Evolutionary conservation across 2,329 filamentous ascomycete genomes (phyloP), one percentile per base, ranked within the genome.

Genomic region (Trichoderma atrobrunneum): DNA sequence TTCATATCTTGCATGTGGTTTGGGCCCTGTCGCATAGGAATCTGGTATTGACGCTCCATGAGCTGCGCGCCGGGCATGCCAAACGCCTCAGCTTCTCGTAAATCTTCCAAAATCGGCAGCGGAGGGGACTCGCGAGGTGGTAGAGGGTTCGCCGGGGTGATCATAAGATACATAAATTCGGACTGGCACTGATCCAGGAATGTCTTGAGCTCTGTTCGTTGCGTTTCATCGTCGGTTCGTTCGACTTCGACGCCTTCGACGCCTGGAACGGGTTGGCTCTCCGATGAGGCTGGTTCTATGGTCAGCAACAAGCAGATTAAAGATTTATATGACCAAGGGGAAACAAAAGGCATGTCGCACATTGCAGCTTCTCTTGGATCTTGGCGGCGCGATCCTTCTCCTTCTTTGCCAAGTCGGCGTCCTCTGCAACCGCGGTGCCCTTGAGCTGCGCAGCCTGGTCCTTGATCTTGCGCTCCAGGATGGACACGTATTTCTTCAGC

Each of bases 391-490:
- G 84, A 69, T 88, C 86, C 73, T 87, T 86, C 73, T 88, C 86
- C 73, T 87, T 86, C 73, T 87, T 86, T 16, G 82, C 79, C 80
- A 85, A 74, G n/a, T 79, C 78, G 28, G 79, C 78, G 76, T 81
- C 84, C 28, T 86, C 84, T 21, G 75, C 72, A 11, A 77, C 76
- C 10, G 73, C 73, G 7, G 74, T 71, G 59, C 87, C 83, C 75
- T 91, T 92, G 73, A 89, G 86, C 83, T 94, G 92, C 68, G 88
- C 87, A 26, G 93, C 88, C 83, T 97, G 93, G 74, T 93, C 92
- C 82, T 92, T 94, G 78, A 98, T 86, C 74, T 95, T 96, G 77
- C 91, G 90, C 84, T 98, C 95, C 74, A 98, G 87, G 83, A 98
- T 93, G 70, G 90, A 87, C 72, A 98, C 92, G 79, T 98, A 97